Conservation (phyloP, 495 filamentous ascomycete species). For the Penicillium crystallinum region DNA sequence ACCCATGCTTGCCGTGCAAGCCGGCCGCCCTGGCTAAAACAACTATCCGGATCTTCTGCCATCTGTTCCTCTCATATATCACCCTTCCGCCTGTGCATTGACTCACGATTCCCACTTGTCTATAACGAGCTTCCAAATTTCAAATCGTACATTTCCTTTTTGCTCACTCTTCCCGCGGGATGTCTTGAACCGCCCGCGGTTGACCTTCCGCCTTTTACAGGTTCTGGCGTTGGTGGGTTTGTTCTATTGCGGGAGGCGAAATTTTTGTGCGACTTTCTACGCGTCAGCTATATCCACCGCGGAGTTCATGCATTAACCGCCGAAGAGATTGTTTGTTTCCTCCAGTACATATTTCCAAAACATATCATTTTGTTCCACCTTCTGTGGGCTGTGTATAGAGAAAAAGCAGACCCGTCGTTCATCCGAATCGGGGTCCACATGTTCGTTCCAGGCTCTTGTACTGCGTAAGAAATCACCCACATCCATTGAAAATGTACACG, state of each 20-base stretch:
- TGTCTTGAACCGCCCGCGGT: slow-evolving; percentile 10
- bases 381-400: neutral
- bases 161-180: slow-evolving; percentile 11
- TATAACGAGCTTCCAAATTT: slow-evolving; percentile 23
- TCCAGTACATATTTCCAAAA: slow-evolving; percentile 26
- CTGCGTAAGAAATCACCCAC: no score
- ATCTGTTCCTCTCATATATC: neutral
- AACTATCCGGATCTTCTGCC: neutral
- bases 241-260: slow-evolving; percentile 22
- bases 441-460: neutral
- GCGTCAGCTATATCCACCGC: slow-evolving; percentile 19
- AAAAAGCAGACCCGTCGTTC: neutral
- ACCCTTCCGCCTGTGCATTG: slow-evolving; percentile 21
- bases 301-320: slow-evolving; percentile 10
- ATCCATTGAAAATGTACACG: no score
- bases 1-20: slow-evolving; percentile 44
- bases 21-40: slow-evolving; percentile 32
- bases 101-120: slow-evolving; percentile 30
- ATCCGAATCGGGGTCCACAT: neutral
- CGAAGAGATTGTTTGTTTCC: slow-evolving; percentile 13
- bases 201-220: slow-evolving; percentile 18
- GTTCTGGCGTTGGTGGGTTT: slow-evolving; percentile 28
- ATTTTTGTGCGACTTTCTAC: slow-evolving; percentile 10
- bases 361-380: slow-evolving; percentile 1
- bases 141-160: slow-evolving; percentile 20